Conservation (phyloP, 441 rosid species). For the Omphalea diandra region DNA sequence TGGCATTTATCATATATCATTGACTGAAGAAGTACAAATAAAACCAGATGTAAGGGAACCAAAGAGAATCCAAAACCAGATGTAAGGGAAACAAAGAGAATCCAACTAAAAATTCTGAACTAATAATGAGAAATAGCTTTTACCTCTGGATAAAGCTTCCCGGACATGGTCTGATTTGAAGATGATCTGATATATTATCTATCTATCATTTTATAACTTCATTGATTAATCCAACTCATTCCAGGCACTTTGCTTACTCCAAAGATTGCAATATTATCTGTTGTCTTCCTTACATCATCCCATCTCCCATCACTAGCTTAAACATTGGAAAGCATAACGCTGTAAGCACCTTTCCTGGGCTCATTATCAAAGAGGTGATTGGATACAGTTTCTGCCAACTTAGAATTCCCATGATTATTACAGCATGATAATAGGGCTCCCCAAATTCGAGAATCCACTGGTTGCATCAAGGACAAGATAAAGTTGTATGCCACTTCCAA, state of each 20-base stretch:
- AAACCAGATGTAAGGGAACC: no score
- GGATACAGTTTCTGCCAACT: constrained; percentile 65
- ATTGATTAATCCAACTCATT: constrained; percentile 49
- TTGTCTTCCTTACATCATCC: constrained; percentile 59
- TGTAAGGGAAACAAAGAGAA: not conserved
- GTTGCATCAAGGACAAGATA: constrained; percentile 52
- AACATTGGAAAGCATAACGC: constrained; percentile 75
- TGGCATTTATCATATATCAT: not conserved
- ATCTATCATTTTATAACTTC: not conserved
- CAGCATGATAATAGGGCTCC: constrained; percentile 86
- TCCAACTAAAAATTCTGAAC: not conserved
- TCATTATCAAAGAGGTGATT: constrained; percentile 48
- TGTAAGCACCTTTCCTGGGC: constrained; percentile 55
- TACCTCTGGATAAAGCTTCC: constrained; percentile 12
- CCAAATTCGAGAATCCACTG: constrained; percentile 75
- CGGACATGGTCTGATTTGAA: not conserved
- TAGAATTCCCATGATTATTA: constrained; percentile 46
- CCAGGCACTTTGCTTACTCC: constrained; percentile 54
- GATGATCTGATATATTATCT: not conserved
- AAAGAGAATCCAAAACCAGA: no score
- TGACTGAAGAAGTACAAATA: not conserved
- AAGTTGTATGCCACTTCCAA: constrained; percentile 66
- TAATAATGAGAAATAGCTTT: not conserved
- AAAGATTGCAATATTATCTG: constrained; percentile 40
- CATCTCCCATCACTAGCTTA: constrained; percentile 79